phyloP scores from a whole-genome alignment of 2,329 filamentous ascomycete genomes.

The Aureobasidium sp. region DNA sequence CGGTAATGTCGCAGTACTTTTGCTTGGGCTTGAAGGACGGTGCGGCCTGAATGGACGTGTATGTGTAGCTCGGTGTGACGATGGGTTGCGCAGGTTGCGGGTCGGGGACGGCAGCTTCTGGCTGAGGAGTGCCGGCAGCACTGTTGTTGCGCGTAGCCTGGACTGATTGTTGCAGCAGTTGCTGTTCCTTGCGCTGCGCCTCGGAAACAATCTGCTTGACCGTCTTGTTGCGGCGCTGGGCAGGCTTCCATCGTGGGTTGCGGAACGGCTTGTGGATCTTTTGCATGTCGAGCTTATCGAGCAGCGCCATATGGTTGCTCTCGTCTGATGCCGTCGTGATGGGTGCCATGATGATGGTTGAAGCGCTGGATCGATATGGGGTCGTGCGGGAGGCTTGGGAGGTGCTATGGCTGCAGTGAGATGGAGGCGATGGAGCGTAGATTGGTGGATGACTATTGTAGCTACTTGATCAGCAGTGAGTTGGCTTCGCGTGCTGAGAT shows the following conservation, averaged over 20 bases:
- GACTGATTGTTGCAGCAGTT: conserved; percentile 58
- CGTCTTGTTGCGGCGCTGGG: conserved; percentile 96
- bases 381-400: neutral
- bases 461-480: neutral
- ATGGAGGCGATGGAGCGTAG: neutral
- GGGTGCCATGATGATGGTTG: conserved; percentile 39
- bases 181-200: conserved; percentile 80
- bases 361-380: neutral
- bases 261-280: conserved; percentile 81
- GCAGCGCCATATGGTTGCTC: conserved; percentile 68
- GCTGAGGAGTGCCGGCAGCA: conserved; percentile 59
- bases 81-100: conserved; percentile 21
- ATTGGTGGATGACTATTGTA: neutral
- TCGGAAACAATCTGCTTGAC: conserved; percentile 94
- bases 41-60: conserved; percentile 93
- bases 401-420: neutral
- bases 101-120: conserved; percentile 62
- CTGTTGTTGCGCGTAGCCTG: conserved; percentile 64
- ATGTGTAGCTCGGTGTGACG: conserved; percentile 62
- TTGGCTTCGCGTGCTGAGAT: neutral
- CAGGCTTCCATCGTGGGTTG: conserved; percentile 81
- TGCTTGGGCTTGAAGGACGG: conserved; percentile 71
- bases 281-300: conserved; percentile 88
- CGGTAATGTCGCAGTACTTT: conserved; percentile 94
- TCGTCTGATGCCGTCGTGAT: conserved; percentile 66